Conservation (phyloP, 202 grass and related monocot species). For the Digitaria exilis region DNA sequence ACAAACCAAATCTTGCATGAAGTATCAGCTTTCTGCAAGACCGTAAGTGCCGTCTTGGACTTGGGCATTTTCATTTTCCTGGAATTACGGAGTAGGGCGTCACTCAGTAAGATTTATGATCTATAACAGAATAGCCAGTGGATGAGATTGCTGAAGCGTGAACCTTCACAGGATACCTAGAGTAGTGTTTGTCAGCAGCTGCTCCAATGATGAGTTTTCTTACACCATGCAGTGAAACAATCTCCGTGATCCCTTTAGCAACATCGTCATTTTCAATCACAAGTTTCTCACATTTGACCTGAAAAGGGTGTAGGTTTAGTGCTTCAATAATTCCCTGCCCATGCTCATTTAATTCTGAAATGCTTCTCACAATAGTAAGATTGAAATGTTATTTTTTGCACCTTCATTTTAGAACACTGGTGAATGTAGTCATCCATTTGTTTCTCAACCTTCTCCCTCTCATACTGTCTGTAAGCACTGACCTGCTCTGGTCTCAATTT, state of each 20-base stretch:
- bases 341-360: slow-evolving; percentile 2
- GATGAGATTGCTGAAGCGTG: background rate
- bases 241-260: slow-evolving; percentile 58
- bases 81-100: slow-evolving; percentile 33
- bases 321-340: background rate
- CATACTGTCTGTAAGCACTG: slow-evolving; percentile 44
- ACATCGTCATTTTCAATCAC: slow-evolving; percentile 63
- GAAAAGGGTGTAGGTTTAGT: slow-evolving; percentile 1
- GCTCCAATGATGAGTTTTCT: slow-evolving; percentile 86
- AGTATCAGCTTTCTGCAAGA: slow-evolving; percentile 53
- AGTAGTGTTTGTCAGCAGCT: slow-evolving; percentile 68
- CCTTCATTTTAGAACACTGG: slow-evolving; percentile 63
- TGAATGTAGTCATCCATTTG: slow-evolving; percentile 62
- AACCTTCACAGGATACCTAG: slow-evolving; percentile 38
- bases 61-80: slow-evolving; percentile 68
- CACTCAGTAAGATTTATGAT: slow-evolving; percentile 21
- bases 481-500: slow-evolving; percentile 49
- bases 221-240: slow-evolving; percentile 50
- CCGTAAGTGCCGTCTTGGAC: slow-evolving; percentile 70
- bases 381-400: background rate
- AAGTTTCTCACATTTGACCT: slow-evolving; percentile 69
- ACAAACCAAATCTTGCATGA: slow-evolving; percentile 91
- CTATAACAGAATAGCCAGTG: background rate
- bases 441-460: slow-evolving; percentile 58
- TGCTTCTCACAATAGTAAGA: slow-evolving; percentile 13